phyloP scores from a whole-genome alignment of 192 early-diverging fungal species.

The Helicostylum pulchrum region DNA sequence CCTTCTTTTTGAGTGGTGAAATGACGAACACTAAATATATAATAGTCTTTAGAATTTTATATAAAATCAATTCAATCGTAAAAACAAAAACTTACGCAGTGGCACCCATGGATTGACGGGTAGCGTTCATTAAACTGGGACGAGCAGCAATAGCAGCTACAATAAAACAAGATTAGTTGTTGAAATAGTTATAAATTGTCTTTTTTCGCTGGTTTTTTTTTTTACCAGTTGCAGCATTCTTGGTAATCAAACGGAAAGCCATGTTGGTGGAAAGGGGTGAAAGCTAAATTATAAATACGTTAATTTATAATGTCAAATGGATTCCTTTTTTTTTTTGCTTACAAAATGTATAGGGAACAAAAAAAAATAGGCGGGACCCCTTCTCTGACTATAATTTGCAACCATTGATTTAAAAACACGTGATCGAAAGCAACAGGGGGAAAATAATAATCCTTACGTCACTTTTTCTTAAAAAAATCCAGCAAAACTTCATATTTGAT shows the following conservation, averaged over 20 bases:
- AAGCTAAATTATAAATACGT: not conserved
- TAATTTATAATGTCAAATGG: no score
- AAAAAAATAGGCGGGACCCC: conserved; percentile 13
- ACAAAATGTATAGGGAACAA: not conserved
- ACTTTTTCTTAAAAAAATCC: no score
- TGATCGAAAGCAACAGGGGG: not conserved
- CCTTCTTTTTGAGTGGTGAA: conserved; percentile 27
- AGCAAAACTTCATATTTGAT: no score
- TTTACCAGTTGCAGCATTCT: conserved; percentile 34
- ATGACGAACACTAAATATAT: conserved; percentile 22
- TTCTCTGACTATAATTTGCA: not conserved
- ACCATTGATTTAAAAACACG: not conserved
- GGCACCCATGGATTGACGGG: conserved; percentile 30
- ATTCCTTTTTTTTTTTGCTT: conserved; percentile 8
- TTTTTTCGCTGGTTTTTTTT: not conserved
- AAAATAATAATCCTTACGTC: not conserved
- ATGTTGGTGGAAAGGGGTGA: conserved; percentile 9
- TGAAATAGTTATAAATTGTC: not conserved
- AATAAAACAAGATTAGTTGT: not conserved
- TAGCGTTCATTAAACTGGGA: conserved; percentile 27
- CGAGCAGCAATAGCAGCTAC: conserved; percentile 27
- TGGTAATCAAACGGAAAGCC: conserved; percentile 39
- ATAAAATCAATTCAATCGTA: not conserved
- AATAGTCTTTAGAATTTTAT: not conserved
- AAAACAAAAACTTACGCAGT: conserved; percentile 25